Percentiles rank a stretch among this genome's conserved stretches.
These are phyloP conservation scores for Collybiopsis luxurians DNA, from an alignment of 768 basidiomycete genomes.

Conservation along the genomic window DNA sequence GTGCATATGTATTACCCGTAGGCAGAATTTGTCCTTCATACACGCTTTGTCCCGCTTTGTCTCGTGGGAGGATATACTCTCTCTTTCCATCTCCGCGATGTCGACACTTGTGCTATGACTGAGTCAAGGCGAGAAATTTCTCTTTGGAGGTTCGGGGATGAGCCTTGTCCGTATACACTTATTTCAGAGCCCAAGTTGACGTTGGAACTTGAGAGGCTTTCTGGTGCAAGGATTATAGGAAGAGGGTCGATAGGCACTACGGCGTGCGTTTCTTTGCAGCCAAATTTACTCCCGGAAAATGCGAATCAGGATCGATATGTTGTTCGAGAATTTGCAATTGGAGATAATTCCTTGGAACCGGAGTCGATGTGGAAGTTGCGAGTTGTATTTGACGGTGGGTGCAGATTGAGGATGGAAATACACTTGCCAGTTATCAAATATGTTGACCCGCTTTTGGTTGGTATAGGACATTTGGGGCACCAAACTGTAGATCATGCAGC, in stretches of 20 bases:
- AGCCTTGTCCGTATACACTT: constrained; percentile 15
- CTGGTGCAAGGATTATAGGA: constrained; percentile 29
- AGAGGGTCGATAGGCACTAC: constrained; percentile 30
- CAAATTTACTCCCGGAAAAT: constrained; percentile 37
- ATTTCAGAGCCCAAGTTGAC: constrained; percentile 41
- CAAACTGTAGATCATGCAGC: constrained; percentile 42
- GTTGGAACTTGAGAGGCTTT: constrained; percentile 37
- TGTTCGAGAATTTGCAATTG: constrained; percentile 33
- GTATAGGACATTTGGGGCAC: constrained; percentile 43
- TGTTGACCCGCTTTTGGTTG: neutral
- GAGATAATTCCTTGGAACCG: neutral
- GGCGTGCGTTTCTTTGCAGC: constrained; percentile 45
- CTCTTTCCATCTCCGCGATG: too few relatives aligned
- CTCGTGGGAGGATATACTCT: too few relatives aligned
- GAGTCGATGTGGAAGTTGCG: constrained; percentile 40
- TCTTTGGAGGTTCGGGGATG: neutral
- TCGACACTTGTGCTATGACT: too few relatives aligned
- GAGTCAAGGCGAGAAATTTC: neutral
- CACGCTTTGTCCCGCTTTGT: too few relatives aligned
- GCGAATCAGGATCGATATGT: constrained; percentile 45
- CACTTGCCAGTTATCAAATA: neutral
- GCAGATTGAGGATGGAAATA: too few relatives aligned
- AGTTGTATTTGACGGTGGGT: constrained; percentile 47
- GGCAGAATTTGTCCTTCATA: too few relatives aligned
- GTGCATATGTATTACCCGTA: too few relatives aligned